phyloP scores from a whole-genome alignment of 139 green algal species.

The Chlamydomonas urium region DNA sequence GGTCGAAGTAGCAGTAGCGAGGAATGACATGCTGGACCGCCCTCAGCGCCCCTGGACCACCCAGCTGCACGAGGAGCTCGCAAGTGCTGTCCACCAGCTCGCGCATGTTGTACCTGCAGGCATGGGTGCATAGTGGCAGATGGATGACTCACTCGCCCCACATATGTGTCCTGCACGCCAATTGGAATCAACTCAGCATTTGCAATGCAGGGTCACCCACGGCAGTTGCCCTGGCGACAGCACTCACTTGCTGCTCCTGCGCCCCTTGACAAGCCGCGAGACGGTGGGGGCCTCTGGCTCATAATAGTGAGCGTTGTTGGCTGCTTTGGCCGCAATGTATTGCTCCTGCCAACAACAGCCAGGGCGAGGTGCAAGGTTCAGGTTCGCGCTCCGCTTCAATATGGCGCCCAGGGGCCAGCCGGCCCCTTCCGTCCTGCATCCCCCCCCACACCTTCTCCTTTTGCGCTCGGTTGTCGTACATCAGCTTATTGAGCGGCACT shows the following conservation, averaged over 20 bases:
- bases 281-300: no score
- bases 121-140: not conserved
- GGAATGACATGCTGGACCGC: constrained; percentile 1
- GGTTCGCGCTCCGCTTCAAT: no score
- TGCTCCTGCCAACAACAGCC: no score
- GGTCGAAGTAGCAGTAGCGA: constrained; percentile 7
- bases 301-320: no score
- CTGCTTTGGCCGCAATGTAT: no score
- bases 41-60: not conserved
- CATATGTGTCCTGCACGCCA: not conserved
- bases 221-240: not conserved
- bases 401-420: no score
- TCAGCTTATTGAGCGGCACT: not conserved
- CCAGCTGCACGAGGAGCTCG: not conserved
- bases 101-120: not conserved
- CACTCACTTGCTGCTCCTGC: not conserved
- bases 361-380: no score
- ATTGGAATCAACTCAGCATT: not conserved
- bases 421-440: no score
- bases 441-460: no score
- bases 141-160: not conserved
- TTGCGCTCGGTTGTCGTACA: not conserved
- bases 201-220: not conserved
- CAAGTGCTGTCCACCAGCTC: constrained; percentile 1
- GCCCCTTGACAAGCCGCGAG: not conserved